Percentiles rank a stretch among this genome's conserved stretches.
Evolutionary conservation across 169 alveolate genomes (phyloP).

Genomic region (Plasmodium sp.): DNA sequence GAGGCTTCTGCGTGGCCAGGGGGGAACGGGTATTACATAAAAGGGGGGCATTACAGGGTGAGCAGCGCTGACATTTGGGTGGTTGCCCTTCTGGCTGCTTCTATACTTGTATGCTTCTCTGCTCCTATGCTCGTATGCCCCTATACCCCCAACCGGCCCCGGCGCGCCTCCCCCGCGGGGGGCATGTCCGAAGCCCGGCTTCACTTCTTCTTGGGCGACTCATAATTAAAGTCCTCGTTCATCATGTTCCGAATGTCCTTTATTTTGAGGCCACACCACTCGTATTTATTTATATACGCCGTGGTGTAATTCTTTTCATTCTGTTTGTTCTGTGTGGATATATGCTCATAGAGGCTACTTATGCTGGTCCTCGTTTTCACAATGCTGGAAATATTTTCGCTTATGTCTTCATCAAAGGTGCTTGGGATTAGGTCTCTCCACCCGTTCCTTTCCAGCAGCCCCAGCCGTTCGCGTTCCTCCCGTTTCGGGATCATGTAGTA

Average conservation of each 20-base stretch:
- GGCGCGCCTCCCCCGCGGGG: not conserved
- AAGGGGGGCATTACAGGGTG: not conserved
- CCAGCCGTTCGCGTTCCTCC: constrained; percentile 79
- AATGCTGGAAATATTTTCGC: constrained; percentile 77
- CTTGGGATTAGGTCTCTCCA: constrained; percentile 84
- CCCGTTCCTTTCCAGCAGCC: constrained; percentile 81
- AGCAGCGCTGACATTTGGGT: not conserved
- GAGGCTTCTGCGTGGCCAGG: not conserved
- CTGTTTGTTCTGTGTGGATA: constrained; percentile 46
- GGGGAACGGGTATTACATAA: not conserved
- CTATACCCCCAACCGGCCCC: not conserved
- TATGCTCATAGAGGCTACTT: constrained; percentile 22
- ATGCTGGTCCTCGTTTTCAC: constrained; percentile 52
- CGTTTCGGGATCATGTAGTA: constrained; percentile 85
- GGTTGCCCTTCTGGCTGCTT: too few species aligned
- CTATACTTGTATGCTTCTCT: not conserved
- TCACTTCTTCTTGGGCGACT: constrained; percentile 49
- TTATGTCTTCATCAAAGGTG: constrained; percentile 76
- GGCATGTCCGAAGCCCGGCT: not conserved
- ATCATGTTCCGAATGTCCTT: constrained; percentile 65
- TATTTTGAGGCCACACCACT: constrained; percentile 72
- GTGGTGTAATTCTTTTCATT: constrained; percentile 62
- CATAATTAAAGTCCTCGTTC: constrained; percentile 62
- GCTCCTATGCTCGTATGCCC: not conserved
- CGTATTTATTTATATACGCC: constrained; percentile 56